These are phyloP conservation scores for Curvularia eragrostidis DNA, from an alignment of 2,329 filamentous ascomycete species.

Conservation along the genomic window DNA sequence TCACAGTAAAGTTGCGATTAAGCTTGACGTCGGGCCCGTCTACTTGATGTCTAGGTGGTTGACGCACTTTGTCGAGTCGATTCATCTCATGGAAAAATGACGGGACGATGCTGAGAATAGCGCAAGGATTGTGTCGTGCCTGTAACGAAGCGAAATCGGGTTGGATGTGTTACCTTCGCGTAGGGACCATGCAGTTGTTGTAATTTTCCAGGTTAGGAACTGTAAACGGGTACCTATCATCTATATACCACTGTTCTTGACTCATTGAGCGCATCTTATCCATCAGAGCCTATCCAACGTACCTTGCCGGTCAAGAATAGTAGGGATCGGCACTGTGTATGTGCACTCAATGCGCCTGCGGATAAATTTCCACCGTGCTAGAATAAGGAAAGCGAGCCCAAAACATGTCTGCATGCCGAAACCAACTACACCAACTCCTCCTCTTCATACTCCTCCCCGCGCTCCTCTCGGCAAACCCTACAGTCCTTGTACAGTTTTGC, in stretches of 20 bases:
- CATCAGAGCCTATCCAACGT: too few relatives aligned
- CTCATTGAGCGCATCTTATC: too few relatives aligned
- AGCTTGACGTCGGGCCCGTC: not conserved
- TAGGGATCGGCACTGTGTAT: too few relatives aligned
- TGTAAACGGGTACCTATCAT: not conserved
- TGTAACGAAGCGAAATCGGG: not conserved
- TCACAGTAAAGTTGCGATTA: not conserved
- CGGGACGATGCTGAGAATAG: too few relatives aligned
- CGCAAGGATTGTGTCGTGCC: not conserved
- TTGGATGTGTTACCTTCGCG: not conserved
- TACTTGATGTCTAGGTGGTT: too few relatives aligned
- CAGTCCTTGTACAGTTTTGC: constrained; percentile 40
- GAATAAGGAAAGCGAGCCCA: not conserved
- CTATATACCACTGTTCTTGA: too few relatives aligned
- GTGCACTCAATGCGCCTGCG: too few relatives aligned
- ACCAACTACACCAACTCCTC: not conserved
- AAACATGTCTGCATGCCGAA: not conserved
- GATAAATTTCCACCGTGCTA: not conserved
- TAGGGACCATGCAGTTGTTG: not conserved
- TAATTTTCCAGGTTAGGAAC: constrained; percentile 1
- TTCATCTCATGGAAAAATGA: too few relatives aligned
- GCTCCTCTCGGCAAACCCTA: constrained; percentile 27
- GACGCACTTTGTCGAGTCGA: too few relatives aligned
- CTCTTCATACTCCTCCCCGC: constrained; percentile 22
- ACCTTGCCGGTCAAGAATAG: too few relatives aligned